Conservation (phyloP, 2,329 filamentous ascomycete species). For the Teratosphaeria pseudoeucalypti region DNA sequence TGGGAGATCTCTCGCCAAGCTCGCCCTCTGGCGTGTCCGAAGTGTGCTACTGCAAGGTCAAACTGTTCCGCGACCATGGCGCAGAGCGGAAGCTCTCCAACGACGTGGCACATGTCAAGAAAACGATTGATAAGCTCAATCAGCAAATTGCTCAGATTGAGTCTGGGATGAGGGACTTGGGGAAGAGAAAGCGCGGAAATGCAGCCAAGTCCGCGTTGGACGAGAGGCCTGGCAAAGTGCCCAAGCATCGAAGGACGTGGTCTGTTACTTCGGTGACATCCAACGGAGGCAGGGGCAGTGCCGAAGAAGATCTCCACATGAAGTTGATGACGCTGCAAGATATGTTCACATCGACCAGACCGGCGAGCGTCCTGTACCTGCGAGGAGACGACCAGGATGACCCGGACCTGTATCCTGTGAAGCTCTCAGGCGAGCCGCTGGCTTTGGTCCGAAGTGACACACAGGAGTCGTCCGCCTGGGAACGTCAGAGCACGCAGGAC, state of each 20-base stretch:
- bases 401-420: slow-evolving; percentile 67
- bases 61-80: slow-evolving; percentile 91
- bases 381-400: slow-evolving; percentile 69
- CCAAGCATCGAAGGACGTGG: slow-evolving; percentile 90
- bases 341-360: slow-evolving; percentile 78
- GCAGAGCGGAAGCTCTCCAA: slow-evolving; percentile 92
- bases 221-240: slow-evolving; percentile 63
- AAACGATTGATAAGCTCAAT: slow-evolving; percentile 90
- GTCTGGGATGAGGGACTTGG: slow-evolving; percentile 48
- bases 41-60: slow-evolving; percentile 91
- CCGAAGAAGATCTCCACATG: slow-evolving; percentile 62
- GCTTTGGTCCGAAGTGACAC: slow-evolving; percentile 46
- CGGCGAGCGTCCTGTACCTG: slow-evolving; percentile 67
- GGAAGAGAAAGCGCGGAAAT: slow-evolving; percentile 51
- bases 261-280: slow-evolving; percentile 68
- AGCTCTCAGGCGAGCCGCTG: slow-evolving; percentile 56
- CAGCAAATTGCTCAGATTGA: slow-evolving; percentile 77
- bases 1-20: slow-evolving; percentile 27
- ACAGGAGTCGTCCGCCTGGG: slow-evolving; percentile 40
- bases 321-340: slow-evolving; percentile 72
- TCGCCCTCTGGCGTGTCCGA: slow-evolving; percentile 40
- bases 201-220: slow-evolving; percentile 40
- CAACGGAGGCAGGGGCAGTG: slow-evolving; percentile 31
- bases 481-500: slow-evolving; percentile 41
- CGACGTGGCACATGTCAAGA: slow-evolving; percentile 88